Evolutionary conservation across 139 green algal genomes (phyloP).

Genomic region (Chlamydomonas urium): DNA sequence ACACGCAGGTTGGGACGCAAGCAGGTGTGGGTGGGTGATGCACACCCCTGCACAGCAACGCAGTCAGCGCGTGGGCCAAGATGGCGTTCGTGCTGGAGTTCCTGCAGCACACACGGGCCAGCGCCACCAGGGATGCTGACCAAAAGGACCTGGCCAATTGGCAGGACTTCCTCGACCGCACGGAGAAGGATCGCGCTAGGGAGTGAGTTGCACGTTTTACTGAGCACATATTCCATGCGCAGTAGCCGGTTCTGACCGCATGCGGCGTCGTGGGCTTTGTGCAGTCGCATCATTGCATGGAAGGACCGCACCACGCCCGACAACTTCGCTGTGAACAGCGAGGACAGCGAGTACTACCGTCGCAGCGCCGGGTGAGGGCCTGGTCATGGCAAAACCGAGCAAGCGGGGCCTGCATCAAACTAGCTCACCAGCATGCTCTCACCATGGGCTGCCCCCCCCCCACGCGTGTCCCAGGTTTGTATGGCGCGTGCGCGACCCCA

Average conservation of each 20-base stretch:
- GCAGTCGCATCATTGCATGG: conserved; percentile 44
- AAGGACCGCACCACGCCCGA: conserved; percentile 31
- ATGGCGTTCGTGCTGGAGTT: conserved; percentile 41
- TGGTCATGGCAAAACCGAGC: neutral
- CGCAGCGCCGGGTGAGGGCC: conserved; percentile 29
- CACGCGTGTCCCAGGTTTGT: conserved; percentile 18
- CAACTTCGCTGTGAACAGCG: conserved; percentile 33
- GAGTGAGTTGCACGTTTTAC: conserved; percentile 42
- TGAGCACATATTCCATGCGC: neutral
- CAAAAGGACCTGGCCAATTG: conserved; percentile 28
- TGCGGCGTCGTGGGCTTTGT: neutral
- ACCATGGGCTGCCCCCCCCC: too few relatives aligned
- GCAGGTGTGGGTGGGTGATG: neutral
- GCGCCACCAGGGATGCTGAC: conserved; percentile 13
- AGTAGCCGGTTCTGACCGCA: neutral
- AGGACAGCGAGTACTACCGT: conserved; percentile 41
- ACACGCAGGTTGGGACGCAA: neutral
- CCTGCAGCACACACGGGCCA: conserved; percentile 15
- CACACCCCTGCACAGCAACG: neutral
- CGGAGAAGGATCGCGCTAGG: conserved; percentile 33
- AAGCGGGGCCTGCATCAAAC: neutral
- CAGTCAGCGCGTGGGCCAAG: neutral
- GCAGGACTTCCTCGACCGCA: conserved; percentile 27
- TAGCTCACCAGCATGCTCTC: too few relatives aligned
- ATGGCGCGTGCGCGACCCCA: conserved; percentile 20